Evolutionary conservation across 2,329 filamentous ascomycete genomes (phyloP).

Genomic region (Pseudogymnoascus sp.): DNA sequence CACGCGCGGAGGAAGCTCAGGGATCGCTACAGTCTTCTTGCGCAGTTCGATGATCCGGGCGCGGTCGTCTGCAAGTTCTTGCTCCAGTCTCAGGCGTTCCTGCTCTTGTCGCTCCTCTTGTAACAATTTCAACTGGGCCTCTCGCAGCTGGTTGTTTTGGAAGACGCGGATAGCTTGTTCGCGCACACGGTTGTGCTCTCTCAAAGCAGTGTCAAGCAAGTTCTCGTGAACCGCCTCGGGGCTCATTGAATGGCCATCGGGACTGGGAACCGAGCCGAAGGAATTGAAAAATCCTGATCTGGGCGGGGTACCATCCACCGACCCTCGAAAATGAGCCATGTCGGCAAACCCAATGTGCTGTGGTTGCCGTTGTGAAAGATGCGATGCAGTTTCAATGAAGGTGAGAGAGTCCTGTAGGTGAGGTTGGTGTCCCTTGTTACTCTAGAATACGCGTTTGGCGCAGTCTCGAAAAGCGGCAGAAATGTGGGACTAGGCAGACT

Average conservation of each 20-base stretch:
- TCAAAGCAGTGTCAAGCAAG: conserved; percentile 57
- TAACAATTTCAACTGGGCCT: conserved; percentile 17
- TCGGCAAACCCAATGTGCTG: not conserved
- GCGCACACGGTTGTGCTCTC: conserved; percentile 58
- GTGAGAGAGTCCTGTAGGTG: not conserved
- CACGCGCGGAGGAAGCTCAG: not conserved
- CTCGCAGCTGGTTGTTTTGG: conserved; percentile 39
- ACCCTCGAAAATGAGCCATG: not conserved
- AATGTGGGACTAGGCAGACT: conserved; percentile 1
- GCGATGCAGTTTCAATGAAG: not conserved
- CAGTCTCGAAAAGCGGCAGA: conserved; percentile 3
- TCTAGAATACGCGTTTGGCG: not conserved
- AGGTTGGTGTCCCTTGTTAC: conserved; percentile 1
- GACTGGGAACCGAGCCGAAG: conserved; percentile 6
- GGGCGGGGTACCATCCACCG: conserved; percentile 1
- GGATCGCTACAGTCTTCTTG: conserved; percentile 33
- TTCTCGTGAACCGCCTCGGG: conserved; percentile 29
- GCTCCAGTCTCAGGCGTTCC: not conserved
- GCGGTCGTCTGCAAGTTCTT: conserved; percentile 10
- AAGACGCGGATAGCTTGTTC: conserved; percentile 41
- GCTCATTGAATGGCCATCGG: not conserved
- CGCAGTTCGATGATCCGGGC: conserved; percentile 19
- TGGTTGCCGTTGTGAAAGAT: conserved; percentile 1
- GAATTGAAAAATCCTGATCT: conserved; percentile 3
- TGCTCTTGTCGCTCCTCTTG: conserved; percentile 12